A percentile compares a stretch with the other conserved stretches of the same genome.
These are phyloP conservation scores for Tylopilus balloui DNA, from an alignment of 768 basidiomycete species.

Conservation along the genomic window DNA sequence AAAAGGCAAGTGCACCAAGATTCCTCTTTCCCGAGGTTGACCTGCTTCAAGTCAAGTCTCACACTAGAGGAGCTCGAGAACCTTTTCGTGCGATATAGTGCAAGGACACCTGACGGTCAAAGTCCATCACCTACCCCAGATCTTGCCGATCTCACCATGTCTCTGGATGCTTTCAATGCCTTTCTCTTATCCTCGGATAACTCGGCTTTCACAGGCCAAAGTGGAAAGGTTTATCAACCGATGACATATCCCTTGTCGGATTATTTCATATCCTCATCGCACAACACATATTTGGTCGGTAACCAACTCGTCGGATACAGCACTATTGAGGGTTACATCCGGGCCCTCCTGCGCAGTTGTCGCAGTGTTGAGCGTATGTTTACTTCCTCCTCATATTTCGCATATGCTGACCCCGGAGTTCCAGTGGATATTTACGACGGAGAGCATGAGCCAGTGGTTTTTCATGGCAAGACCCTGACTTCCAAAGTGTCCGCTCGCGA, in stretches of 20 bases:
- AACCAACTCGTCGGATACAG: slow-evolving; percentile 84
- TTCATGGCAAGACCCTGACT: slow-evolving; percentile 87
- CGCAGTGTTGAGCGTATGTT: slow-evolving; percentile 90
- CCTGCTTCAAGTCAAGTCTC: slow-evolving; percentile 33
- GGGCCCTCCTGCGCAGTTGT: slow-evolving; percentile 84
- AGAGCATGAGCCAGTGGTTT: slow-evolving; percentile 77
- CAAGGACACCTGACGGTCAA: slow-evolving; percentile 1
- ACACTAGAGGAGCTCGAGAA: slow-evolving; percentile 30
- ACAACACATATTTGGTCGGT: slow-evolving; percentile 90
- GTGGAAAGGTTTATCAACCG: slow-evolving; percentile 60
- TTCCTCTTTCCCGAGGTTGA: slow-evolving; percentile 10
- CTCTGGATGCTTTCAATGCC: slow-evolving; percentile 62
- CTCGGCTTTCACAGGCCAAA: slow-evolving; percentile 49
- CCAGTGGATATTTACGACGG: slow-evolving; percentile 93
- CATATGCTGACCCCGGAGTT: not conserved
- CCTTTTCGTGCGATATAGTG: slow-evolving; percentile 36
- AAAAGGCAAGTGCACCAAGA: slow-evolving; percentile 40
- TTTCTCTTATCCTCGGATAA: slow-evolving; percentile 85
- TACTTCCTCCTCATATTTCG: not conserved
- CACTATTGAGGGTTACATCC: slow-evolving; percentile 89
- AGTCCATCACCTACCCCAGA: not conserved
- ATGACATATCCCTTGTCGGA: slow-evolving; percentile 88
- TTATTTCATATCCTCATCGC: slow-evolving; percentile 85
- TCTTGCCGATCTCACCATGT: slow-evolving; percentile 29
- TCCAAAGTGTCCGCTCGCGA: slow-evolving; percentile 77